Evolutionary conservation across 169 alveolate genomes (phyloP), one percentile per base, ranked within the genome.

Genomic region (Plasmodium gallinaceum): DNA sequence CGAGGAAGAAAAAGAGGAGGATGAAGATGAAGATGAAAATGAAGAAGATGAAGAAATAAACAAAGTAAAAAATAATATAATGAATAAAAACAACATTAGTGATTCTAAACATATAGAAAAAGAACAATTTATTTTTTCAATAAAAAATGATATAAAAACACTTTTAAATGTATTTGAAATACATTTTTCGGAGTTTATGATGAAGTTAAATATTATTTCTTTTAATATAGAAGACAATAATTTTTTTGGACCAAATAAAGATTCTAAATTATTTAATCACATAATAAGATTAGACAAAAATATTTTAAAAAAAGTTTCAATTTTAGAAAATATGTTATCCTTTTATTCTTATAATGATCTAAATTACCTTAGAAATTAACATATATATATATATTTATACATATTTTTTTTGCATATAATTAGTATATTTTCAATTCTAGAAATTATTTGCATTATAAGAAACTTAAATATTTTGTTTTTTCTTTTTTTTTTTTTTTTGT

Each of bases 211-310:
- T 51, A 61, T 86, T 46, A 72, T 86, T 60, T 86, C 92, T 51
- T 69, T 86, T 73, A 86, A 86, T 72, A 65, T 46, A 0, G 85
- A 86, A 39, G 76, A 69, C 5, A 70, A 69, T 60, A 71, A 75
- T 51, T 86, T 86, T 51, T 86, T 86, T 71, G 88, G 92, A 32
- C 92, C 92, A 4, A 22, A 71, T 58, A 86, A 73, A 65, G 46
- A 86, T 39, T 86, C 74, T 6, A 20, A 65, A 43, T 46, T 86
- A 32, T 86, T 69, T 71, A 86, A 86, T 54, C 76, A 71, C 52
- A 52, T 86, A 18, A 45, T 86, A 26, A 86, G 92, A 74, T 60
- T 86, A 54, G 88, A 86, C 64, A 86, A 86, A 64, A 69, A 52
- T 52, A 61, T 86, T 65, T 54, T 86, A 52, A 86, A 71, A 60